Base-by-base conservation (phyloP, 495 filamentous ascomycete genomes). In the Cercophora newfieldiana region DNA sequence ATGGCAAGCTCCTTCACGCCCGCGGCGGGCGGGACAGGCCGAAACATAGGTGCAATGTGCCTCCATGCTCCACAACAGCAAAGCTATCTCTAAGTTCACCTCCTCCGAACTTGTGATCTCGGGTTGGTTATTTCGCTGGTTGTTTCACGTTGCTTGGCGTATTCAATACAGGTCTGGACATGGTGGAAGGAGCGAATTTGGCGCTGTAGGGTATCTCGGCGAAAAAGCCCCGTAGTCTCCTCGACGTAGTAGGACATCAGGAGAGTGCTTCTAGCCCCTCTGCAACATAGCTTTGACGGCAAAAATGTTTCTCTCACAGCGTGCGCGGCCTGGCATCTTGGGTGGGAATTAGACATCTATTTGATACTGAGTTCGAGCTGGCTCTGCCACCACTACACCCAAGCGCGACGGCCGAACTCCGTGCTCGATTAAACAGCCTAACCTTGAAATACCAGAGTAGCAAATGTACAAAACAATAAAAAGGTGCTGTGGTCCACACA, bases 391-490 rank as follows among this genome's bases (percentile, higher is more conserved):
- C 18, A 22, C 30, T 3, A 25, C n/a, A 33, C 53, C 51, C 53
- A 51, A 60, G 21, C 53, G 31, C 57, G 54, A 49, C 61, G 47
- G 62, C 49, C 31, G 49, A 75, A 74, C 69, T 71, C 72, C 69
- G 65, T 72, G 58, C 68, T 71, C 66, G 31, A 70, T 74, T 71
- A 75, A 69, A 68, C 60, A 68, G 63, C 63, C 65, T 68, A 67
- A 65, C 63, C 67, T 69, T 65, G 65, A 53, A 56, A 68, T 14
- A 71, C 65, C 71, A 70, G 66, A 30, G 53, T 66, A 68, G 61
- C 66, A 69, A 73, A 72, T 74, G 69, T 74, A 74, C 70, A 76
- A 68, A 73, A 71, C 61, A 61, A 68, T 65, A 67, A 69, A 44
- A 67, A 61, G 64, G 53, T 63, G 64, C 69, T 63, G 62, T 69